These are phyloP conservation scores for Penicillium sp. DNA, from an alignment of 2,329 filamentous ascomycete genomes.

Conservation along the genomic window DNA sequence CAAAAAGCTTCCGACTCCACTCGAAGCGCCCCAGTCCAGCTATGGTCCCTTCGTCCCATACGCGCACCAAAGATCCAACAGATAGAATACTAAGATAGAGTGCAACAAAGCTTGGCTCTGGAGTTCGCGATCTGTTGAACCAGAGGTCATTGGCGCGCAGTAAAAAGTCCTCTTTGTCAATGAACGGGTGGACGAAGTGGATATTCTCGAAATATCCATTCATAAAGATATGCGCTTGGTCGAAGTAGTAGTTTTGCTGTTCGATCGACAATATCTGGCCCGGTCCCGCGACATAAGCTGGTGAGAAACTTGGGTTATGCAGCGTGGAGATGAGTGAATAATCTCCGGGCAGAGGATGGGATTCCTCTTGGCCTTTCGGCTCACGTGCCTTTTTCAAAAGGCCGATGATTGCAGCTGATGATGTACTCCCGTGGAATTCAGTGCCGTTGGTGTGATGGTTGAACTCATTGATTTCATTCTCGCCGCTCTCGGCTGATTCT, in stretches of 20 bases:
- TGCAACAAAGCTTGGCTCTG: slow-evolving; percentile 47
- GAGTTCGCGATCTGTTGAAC: slow-evolving; percentile 35
- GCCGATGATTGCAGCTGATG: slow-evolving; percentile 48
- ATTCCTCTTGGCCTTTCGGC: slow-evolving; percentile 19
- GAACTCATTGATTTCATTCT: slow-evolving; percentile 46
- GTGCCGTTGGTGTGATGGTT: slow-evolving; percentile 50
- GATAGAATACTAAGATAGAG: slow-evolving; percentile 52
- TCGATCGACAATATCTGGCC: slow-evolving; percentile 23
- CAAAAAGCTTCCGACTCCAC: slow-evolving; percentile 51
- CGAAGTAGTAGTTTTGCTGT: slow-evolving; percentile 44
- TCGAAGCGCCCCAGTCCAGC: slow-evolving; percentile 48
- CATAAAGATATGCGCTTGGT: slow-evolving; percentile 49
- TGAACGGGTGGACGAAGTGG: slow-evolving; percentile 51
- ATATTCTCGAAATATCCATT: slow-evolving; percentile 52
- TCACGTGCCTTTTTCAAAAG: slow-evolving; percentile 40
- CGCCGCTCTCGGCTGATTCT: slow-evolving; percentile 28
- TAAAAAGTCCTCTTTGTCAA: slow-evolving; percentile 50
- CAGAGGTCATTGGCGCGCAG: slow-evolving; percentile 47
- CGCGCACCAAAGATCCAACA: slow-evolving; percentile 48
- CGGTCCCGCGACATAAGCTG: slow-evolving; percentile 23
- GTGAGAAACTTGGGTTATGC: slow-evolving; percentile 50
- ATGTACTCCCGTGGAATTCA: slow-evolving; percentile 53
- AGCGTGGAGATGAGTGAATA: slow-evolving; percentile 47
- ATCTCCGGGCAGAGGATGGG: slow-evolving; percentile 18
- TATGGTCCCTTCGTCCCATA: slow-evolving; percentile 46